phyloP scores from a whole-genome alignment of 257 asterid genomes.

The Sherardia arvensis region DNA sequence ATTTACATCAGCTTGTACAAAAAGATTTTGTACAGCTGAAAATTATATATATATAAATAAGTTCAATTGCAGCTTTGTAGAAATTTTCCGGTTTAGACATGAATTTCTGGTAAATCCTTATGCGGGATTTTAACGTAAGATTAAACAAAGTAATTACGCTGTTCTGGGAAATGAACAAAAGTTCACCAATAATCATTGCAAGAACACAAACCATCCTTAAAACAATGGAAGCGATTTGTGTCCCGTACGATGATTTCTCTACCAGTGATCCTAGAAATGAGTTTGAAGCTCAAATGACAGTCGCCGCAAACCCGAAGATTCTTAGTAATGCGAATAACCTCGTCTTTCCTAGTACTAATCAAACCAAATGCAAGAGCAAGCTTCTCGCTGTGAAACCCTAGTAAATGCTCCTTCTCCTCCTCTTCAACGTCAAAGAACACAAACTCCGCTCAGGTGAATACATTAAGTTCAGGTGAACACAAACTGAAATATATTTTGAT shows the following conservation, averaged over 20 bases:
- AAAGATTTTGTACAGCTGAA: too few species aligned
- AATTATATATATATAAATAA: too few species aligned
- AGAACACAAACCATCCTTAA: conserved; percentile 30
- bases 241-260: conserved; percentile 33
- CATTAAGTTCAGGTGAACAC: too few species aligned
- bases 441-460: too few species aligned
- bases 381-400: conserved; percentile 40
- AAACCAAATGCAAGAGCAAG: conserved; percentile 41
- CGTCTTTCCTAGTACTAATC: conserved; percentile 18
- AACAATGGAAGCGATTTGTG: conserved; percentile 35
- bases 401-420: conserved; percentile 36
- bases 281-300: conserved; percentile 31
- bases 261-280: conserved; percentile 25
- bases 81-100: too few species aligned
- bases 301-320: conserved; percentile 43
- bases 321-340: conserved; percentile 25
- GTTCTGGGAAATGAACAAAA: background rate
- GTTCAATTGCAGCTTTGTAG: too few species aligned
- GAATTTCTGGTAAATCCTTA: too few species aligned
- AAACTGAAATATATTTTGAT: too few species aligned
- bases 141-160: too few species aligned
- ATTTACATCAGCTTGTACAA: too few species aligned
- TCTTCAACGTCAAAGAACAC: conserved; percentile 40
- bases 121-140: too few species aligned
- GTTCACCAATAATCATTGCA: conserved; percentile 35